Evolutionary conservation across 805 yeast species (phyloP).

Genomic region (Candida ulmi): DNA sequence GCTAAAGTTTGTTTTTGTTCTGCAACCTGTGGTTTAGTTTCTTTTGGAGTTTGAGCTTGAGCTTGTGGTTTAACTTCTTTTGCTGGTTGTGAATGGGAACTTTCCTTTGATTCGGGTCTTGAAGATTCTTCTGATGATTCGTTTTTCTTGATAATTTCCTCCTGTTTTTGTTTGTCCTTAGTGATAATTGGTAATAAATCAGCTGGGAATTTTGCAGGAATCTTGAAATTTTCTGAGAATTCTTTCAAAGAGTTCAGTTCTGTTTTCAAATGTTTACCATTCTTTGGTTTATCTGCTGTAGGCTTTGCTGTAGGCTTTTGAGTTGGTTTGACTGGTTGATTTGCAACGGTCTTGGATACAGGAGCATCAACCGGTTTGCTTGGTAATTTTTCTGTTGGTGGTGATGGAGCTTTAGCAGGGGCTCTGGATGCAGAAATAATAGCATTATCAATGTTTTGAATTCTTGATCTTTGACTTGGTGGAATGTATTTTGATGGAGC

Average conservation of each 20-base stretch:
- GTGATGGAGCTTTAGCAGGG: not conserved
- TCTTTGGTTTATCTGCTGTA: not conserved
- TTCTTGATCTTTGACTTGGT: slow-evolving; percentile 48
- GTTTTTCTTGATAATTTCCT: slow-evolving; percentile 41
- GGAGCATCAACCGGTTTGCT: not conserved
- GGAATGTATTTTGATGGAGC: slow-evolving; percentile 41
- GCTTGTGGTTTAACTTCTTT: too few relatives aligned
- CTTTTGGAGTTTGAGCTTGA: too few relatives aligned
- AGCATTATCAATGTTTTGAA: slow-evolving; percentile 54
- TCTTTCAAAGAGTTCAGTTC: slow-evolving; percentile 68
- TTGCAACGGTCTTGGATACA: not conserved
- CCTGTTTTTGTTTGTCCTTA: slow-evolving; percentile 61
- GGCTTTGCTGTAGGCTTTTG: not conserved
- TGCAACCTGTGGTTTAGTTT: too few relatives aligned
- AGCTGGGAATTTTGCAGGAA: slow-evolving; percentile 43
- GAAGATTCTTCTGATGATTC: slow-evolving; percentile 5
- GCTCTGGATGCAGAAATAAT: slow-evolving; percentile 45
- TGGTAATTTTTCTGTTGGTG: too few relatives aligned
- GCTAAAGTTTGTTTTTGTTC: too few relatives aligned
- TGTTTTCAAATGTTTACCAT: not conserved
- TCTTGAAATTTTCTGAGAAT: slow-evolving; percentile 77
- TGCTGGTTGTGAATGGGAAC: too few relatives aligned
- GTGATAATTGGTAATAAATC: slow-evolving; percentile 67
- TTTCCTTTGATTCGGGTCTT: not conserved
- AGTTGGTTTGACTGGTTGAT: not conserved